Percentiles rank a stretch among this genome's conserved stretches.
Evolutionary conservation across 805 yeast genomes (phyloP).

Genomic region (Yamadazyma endophytica): DNA sequence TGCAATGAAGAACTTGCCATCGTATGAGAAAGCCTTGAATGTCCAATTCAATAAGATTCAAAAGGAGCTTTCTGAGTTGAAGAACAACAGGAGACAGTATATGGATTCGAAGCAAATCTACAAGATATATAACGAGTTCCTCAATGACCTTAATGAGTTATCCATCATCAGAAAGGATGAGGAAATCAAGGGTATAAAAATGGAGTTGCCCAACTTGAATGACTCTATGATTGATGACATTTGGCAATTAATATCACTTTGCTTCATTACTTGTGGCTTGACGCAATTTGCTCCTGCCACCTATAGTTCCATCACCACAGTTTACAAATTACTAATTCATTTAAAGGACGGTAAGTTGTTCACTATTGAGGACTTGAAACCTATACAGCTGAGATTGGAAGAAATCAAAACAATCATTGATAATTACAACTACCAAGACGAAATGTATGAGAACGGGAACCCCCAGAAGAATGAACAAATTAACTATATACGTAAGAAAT

Average conservation of each 20-base stretch:
- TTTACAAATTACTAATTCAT: conserved; percentile 78
- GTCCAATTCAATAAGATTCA: conserved; percentile 25
- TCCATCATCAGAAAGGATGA: conserved; percentile 49
- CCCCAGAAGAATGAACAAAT: conserved; percentile 48
- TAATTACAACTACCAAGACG: conserved; percentile 25
- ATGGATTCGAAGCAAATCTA: conserved; percentile 68
- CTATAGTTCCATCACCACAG: conserved; percentile 83
- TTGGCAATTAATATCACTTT: conserved; percentile 80
- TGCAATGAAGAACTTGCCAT: conserved; percentile 22
- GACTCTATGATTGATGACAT: conserved; percentile 83
- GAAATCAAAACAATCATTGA: conserved; percentile 67
- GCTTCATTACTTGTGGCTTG: conserved; percentile 89
- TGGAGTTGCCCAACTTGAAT: conserved; percentile 46
- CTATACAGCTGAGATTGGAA: conserved; percentile 66
- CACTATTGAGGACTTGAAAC: conserved; percentile 77
- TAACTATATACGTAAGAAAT: conserved; percentile 59
- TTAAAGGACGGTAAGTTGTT: conserved; percentile 75
- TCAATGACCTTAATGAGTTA: conserved; percentile 50
- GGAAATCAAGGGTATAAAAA: conserved; percentile 33
- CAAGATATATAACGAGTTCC: conserved; percentile 53
- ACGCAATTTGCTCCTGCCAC: conserved; percentile 91
- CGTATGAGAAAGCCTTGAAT: conserved; percentile 30
- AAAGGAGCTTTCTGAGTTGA: conserved; percentile 31
- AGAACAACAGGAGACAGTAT: conserved; percentile 62
- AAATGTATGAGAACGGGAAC: conserved; percentile 12